phyloP scores from a whole-genome alignment of 345 rosid genomes.

The Boechera retrofracta region DNA sequence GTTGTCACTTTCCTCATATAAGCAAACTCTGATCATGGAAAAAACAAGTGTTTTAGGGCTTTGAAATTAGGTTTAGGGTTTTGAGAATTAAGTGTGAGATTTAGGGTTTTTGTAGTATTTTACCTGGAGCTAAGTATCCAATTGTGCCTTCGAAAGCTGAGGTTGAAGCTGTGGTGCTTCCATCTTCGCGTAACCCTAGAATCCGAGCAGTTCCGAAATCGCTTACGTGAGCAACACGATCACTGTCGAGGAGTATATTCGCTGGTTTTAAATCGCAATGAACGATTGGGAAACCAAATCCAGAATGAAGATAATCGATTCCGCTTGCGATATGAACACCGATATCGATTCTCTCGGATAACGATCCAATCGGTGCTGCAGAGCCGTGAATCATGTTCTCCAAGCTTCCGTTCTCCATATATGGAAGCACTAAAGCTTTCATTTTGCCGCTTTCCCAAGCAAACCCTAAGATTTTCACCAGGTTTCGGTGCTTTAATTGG shows the following conservation, averaged over 20 bases:
- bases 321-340: constrained; percentile 68
- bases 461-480: constrained; percentile 78
- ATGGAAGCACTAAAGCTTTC: constrained; percentile 77
- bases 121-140: constrained; percentile 97
- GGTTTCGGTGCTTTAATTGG: constrained; percentile 72
- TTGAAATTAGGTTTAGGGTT: neutral
- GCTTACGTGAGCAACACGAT: constrained; percentile 78
- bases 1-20: constrained; percentile 81
- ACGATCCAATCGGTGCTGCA: constrained; percentile 48
- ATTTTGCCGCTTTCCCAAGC: constrained; percentile 88
- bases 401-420: constrained; percentile 82
- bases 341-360: constrained; percentile 56
- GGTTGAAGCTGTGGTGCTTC: constrained; percentile 54
- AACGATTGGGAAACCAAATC: constrained; percentile 72
- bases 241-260: constrained; percentile 70
- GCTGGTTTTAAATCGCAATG: constrained; percentile 94
- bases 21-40: constrained; percentile 65
- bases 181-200: constrained; percentile 63
- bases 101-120: neutral
- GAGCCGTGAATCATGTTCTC: constrained; percentile 61
- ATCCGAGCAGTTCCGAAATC: constrained; percentile 97
- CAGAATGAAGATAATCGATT: constrained; percentile 78
- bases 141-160: constrained; percentile 83
- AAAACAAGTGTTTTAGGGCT: neutral
- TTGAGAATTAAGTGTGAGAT: neutral